Base-by-base conservation (phyloP, 1,284 basidiomycete species). In the Chiua sp. region DNA sequence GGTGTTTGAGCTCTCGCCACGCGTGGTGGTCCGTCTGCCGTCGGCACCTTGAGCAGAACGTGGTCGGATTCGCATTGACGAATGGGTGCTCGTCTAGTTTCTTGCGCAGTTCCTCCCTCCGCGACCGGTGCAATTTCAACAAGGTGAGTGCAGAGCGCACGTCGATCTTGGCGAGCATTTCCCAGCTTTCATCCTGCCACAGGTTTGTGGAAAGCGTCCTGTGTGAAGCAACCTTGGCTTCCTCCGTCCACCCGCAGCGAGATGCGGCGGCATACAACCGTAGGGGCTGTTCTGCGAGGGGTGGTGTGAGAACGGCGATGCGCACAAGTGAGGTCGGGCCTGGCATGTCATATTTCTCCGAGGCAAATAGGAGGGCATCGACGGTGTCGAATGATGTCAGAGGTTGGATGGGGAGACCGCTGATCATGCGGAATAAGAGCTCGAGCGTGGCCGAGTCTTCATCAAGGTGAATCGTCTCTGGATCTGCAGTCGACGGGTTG, bases 291-390 rank as follows among this genome's bases (percentile, higher is more conserved):
- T 77, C 72, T 37, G 81, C 71, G 51, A 87, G 77, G 0, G 79
- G 71, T 1, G 81, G 81, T 0, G 80, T 83, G 68, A 82, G 77
- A 51, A 85, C 73, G 13, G 83, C 77, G 28, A 83, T 79, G 33
- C 84, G 84, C 48, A 87, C 70, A 64, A 87, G 80, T 8, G 84
- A 86, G 59, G 79, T 74, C 1, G 87, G 84, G 0, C 86, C 87
- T 0, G 84, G 80, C 82, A 87, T 87, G 51, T 88, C 87, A 69
- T 87, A 88, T 65, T 87, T 88, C 64, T 89, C 87, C 0, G 86
- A 82, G 1, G 85, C 85, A 59, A 79, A 85, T 15, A 89, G 75
- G 23, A 89, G 67, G 5, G 79, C 75, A 57, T 87, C 86, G 59
- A 88, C 71, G 37, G 72, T 63, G 64, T 87, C 85, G 67, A 82